Evolutionary conservation across 2,329 filamentous ascomycete species (phyloP).

Genomic region (Pseudogymnoascus sp.): DNA sequence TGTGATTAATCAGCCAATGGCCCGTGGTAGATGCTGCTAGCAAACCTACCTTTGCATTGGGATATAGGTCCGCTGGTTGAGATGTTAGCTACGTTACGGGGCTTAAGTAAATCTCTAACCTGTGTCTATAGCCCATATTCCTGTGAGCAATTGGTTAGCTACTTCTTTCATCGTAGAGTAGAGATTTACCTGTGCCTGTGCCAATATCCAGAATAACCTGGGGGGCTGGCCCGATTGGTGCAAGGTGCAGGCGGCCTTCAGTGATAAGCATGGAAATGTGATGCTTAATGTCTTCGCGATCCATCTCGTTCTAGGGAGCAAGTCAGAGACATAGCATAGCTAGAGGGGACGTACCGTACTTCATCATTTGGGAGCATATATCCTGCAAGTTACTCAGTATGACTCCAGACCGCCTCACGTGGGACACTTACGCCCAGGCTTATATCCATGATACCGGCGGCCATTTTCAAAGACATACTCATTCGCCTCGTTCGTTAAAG

Average conservation of each 20-base stretch:
- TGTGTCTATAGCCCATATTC: constrained; percentile 16
- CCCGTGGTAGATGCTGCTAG: background rate
- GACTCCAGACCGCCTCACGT: background rate
- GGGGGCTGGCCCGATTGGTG: background rate
- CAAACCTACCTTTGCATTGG: background rate
- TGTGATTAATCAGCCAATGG: background rate
- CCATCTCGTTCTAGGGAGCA: constrained; percentile 6
- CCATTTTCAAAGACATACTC: constrained; percentile 10
- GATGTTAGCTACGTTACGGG: background rate
- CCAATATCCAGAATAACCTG: constrained; percentile 14
- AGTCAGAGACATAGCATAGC: constrained; percentile 13
- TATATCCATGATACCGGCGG: constrained; percentile 9
- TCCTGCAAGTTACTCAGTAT: background rate
- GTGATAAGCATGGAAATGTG: constrained; percentile 11
- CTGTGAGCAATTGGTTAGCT: background rate
- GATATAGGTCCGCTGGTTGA: background rate
- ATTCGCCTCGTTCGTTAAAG: background rate
- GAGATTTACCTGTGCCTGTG: background rate
- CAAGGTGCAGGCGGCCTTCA: constrained; percentile 7
- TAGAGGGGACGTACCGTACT: constrained; percentile 3
- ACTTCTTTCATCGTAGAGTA: background rate
- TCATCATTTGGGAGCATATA: constrained; percentile 5
- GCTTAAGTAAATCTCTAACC: constrained; percentile 1
- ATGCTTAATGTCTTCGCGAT: constrained; percentile 13
- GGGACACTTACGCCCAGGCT: background rate